Percentiles rank a stretch among this genome's conserved stretches.
Conservation (phyloP, 2,329 filamentous ascomycete genomes). For the Ascochyta fabae region DNA sequence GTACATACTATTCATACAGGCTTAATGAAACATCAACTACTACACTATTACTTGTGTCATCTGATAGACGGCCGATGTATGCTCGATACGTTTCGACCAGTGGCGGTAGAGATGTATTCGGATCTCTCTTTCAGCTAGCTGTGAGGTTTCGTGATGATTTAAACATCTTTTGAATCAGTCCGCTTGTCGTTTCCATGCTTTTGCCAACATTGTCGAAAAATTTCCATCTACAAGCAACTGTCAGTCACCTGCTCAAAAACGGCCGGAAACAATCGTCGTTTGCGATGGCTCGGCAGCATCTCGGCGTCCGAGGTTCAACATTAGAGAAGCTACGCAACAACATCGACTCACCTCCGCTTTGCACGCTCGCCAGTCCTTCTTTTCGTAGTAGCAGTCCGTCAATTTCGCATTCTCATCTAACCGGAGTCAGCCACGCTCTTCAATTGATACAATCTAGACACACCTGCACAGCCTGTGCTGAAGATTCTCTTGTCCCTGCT, state of each 20-base stretch:
- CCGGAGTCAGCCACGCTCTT: not conserved
- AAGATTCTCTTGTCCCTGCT: conserved; percentile 95
- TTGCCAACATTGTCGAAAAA: conserved; percentile 92
- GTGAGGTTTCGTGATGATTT: conserved; percentile 14
- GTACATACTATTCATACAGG: conserved; percentile 11
- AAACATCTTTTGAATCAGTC: conserved; percentile 76
- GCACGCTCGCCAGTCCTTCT: conserved; percentile 93
- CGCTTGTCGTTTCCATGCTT: conserved; percentile 83
- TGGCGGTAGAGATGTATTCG: not conserved
- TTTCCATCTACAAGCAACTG: conserved; percentile 73
- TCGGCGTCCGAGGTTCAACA: conserved; percentile 28
- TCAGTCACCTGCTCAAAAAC: not conserved
- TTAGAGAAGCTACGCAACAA: conserved; percentile 6
- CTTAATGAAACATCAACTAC: conserved; percentile 7
- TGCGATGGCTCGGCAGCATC: conserved; percentile 33
- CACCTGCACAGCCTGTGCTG: conserved; percentile 92
- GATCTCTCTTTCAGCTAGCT: not conserved
- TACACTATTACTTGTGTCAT: not conserved
- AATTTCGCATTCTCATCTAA: conserved; percentile 85
- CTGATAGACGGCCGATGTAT: not conserved
- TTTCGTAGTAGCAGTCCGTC: conserved; percentile 95
- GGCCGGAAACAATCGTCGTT: not conserved
- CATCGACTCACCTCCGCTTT: conserved; percentile 75
- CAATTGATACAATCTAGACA: not conserved
- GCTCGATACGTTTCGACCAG: not conserved